Evolutionary conservation across 176 grass and related monocot species (phyloP).

Genomic region (Eremochloa ophiuroides): DNA sequence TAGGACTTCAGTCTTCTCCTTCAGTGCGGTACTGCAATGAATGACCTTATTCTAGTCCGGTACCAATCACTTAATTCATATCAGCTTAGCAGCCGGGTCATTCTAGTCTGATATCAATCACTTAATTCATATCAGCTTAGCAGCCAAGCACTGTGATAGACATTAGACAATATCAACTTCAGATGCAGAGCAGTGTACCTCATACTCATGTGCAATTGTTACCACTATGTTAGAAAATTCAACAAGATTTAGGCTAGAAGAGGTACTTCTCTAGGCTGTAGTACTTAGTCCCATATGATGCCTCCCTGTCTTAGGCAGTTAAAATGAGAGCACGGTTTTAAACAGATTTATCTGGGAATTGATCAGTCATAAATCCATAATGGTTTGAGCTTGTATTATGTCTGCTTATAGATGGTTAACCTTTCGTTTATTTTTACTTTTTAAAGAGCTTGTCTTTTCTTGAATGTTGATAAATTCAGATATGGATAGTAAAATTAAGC

Average conservation of each 20-base stretch:
- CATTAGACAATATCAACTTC: not conserved
- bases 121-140: slow-evolving; percentile 8
- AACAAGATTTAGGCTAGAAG: not conserved
- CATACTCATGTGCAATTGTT: not conserved
- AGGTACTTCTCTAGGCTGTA: slow-evolving; percentile 3
- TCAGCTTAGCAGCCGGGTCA: not conserved
- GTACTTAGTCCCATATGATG: not conserved
- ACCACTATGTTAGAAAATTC: not conserved
- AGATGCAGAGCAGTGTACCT: not conserved
- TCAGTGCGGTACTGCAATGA: not conserved
- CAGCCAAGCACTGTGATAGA: not conserved
- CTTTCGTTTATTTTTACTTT: not conserved
- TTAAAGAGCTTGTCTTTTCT: not conserved
- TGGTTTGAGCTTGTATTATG: slow-evolving; percentile 10
- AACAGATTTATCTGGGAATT: slow-evolving; percentile 6
- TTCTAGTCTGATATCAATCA: not conserved
- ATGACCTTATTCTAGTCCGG: not conserved
- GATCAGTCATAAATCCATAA: not conserved
- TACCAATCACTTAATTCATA: slow-evolving; percentile 12
- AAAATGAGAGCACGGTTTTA: not conserved
- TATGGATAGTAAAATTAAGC: slow-evolving; percentile 79
- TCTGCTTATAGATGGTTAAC: not conserved
- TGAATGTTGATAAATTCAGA: slow-evolving; percentile 41
- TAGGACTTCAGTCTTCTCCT: not conserved
- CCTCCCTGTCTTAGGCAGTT: not conserved